Evolutionary conservation across 169 alveolate genomes (phyloP).

Genomic region (Perkinsus chesapeaki): DNA sequence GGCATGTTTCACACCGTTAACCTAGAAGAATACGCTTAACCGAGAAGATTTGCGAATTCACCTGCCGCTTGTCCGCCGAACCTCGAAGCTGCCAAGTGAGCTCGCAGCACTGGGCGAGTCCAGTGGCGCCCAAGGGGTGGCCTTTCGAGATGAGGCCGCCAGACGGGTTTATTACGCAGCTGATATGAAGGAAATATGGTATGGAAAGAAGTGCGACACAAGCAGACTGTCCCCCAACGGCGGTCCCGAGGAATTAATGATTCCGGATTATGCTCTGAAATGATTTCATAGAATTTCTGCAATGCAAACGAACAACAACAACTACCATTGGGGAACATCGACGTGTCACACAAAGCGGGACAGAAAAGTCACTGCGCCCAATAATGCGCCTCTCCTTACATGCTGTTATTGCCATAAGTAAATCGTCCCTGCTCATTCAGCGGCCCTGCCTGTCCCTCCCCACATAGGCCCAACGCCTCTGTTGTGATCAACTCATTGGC

Average conservation of each 20-base stretch:
- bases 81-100: constrained; percentile 61
- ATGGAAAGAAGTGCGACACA: background rate
- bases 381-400: too few relatives aligned
- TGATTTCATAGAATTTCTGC: too few relatives aligned
- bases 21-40: background rate
- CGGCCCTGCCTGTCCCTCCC: constrained; percentile 56
- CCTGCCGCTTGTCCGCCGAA: constrained; percentile 60
- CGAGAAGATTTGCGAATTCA: constrained; percentile 38
- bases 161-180: constrained; percentile 49
- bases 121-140: constrained; percentile 70
- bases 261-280: too few relatives aligned
- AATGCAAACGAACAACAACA: too few relatives aligned
- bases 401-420: constrained; percentile 55
- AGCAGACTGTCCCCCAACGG: too few relatives aligned
- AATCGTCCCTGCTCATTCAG: constrained; percentile 46
- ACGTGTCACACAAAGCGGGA: too few relatives aligned
- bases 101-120: constrained; percentile 61
- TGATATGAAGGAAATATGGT: background rate
- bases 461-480: constrained; percentile 57
- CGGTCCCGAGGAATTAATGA: too few relatives aligned
- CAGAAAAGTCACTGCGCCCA: too few relatives aligned
- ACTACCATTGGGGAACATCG: too few relatives aligned
- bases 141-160: constrained; percentile 57
- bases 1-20: background rate
- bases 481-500: constrained; percentile 59